Percentiles rank a stretch among this genome's conserved stretches.
These are phyloP conservation scores for Mycosarcoma mackinlayi DNA, from an alignment of 1,284 basidiomycete species.

Conservation along the genomic window DNA sequence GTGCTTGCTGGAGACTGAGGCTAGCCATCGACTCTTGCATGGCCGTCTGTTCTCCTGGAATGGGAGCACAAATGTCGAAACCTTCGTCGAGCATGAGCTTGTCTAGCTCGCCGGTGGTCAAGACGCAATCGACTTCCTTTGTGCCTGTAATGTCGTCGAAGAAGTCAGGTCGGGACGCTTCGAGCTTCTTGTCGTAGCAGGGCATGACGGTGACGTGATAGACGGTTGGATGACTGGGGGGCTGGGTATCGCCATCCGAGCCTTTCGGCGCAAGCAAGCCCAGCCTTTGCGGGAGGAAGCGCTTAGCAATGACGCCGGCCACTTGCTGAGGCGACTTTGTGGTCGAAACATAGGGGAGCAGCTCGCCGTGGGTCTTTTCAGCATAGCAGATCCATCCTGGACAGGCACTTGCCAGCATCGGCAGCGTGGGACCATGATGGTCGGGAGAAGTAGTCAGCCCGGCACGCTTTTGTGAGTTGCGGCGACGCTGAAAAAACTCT, in stretches of 20 bases:
- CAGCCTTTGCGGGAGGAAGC: constrained; percentile 74
- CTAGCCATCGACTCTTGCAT: constrained; percentile 16
- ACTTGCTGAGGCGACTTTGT: constrained; percentile 94
- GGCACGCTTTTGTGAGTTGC: constrained; percentile 15
- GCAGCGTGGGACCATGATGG: constrained; percentile 70
- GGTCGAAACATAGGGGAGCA: constrained; percentile 86
- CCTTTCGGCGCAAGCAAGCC: constrained; percentile 2
- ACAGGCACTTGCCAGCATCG: constrained; percentile 94
- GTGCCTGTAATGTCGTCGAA: constrained; percentile 67
- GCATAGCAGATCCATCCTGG: constrained; percentile 99
- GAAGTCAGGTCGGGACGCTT: constrained; percentile 79
- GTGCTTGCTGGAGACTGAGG: constrained; percentile 26
- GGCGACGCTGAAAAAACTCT: constrained; percentile 75
- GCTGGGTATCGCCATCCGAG: background rate
- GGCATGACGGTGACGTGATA: constrained; percentile 99
- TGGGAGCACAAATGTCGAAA: constrained; percentile 78
- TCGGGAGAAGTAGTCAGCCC: background rate
- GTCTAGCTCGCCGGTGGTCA: constrained; percentile 95
- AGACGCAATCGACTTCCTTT: constrained; percentile 94
- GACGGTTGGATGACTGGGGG: constrained; percentile 10
- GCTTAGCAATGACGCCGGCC: constrained; percentile 91
- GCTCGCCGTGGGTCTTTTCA: constrained; percentile 91
- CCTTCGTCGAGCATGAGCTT: constrained; percentile 83
- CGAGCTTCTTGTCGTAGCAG: constrained; percentile 99
- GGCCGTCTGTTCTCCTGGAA: constrained; percentile 67